phyloP scores from a whole-genome alignment of 176 grass and related monocot genomes.

The Cenchrus americanus region DNA sequence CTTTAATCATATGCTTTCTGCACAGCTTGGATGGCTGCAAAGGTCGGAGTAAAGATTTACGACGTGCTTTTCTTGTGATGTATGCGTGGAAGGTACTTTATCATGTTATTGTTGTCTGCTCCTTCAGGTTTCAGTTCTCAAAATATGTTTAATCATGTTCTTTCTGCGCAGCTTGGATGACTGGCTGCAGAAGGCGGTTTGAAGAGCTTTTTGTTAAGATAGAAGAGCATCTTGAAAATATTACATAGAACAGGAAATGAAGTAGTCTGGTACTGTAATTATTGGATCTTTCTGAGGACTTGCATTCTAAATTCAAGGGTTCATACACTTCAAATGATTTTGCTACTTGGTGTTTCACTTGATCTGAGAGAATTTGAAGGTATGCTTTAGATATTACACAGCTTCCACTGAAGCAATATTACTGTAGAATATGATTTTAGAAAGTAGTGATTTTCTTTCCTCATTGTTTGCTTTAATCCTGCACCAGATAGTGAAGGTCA shows the following conservation, averaged over 20 bases:
- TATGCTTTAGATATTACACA: constrained; percentile 34
- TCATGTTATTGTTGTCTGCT: constrained; percentile 6
- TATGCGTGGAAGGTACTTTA: constrained; percentile 71
- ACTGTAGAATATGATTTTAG: neutral
- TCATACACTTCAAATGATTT: constrained; percentile 32
- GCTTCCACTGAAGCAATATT: neutral
- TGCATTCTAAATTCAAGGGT: constrained; percentile 5
- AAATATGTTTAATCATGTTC: constrained; percentile 33
- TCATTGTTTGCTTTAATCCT: neutral
- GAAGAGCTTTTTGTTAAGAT: no score
- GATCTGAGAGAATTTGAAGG: constrained; percentile 28
- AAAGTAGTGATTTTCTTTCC: neutral
- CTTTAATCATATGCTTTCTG: constrained; percentile 23
- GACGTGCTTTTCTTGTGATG: constrained; percentile 62
- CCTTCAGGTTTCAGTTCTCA: neutral
- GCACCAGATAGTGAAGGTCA: neutral
- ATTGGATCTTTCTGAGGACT: constrained; percentile 11
- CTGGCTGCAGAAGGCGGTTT: no score
- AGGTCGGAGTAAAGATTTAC: constrained; percentile 52
- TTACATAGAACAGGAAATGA: neutral
- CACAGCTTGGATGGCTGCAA: constrained; percentile 91
- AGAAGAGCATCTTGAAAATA: neutral
- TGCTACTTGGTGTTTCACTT: constrained; percentile 4
- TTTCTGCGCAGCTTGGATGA: constrained; percentile 61
- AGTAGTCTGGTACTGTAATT: neutral